Evolutionary conservation across 768 basidiomycete genomes (phyloP), one percentile per base, ranked within the genome.

Genomic region (Gautieria morchelliformis): DNA sequence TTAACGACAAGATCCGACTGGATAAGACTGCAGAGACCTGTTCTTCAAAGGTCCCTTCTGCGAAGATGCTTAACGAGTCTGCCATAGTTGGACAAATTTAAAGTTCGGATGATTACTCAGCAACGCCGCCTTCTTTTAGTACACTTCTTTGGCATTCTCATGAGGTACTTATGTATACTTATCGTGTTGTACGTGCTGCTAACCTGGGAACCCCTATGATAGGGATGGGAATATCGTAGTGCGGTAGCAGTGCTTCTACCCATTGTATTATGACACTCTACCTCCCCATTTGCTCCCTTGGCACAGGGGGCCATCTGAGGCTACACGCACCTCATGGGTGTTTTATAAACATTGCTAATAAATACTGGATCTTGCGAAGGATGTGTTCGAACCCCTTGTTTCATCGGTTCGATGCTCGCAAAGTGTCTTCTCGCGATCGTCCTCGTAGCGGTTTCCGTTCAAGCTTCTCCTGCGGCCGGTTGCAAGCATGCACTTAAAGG

Each of bases 21-120:
- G 24, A 52, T 27, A 42, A 35, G 42, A 22, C 33, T 15, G 52
- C 12, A 35, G 45, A 22, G 52, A 87, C 89, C 81, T 91, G 87
- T 69, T 93, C 90, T 68, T 87, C 84, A 63, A 88, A 92, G 1
- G 89, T 91, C 52, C 90, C 90, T 71, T 93, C 90, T 19, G 87
- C 83, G 66, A 90, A 92, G 62, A 92, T 82, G 59, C 89, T 83
- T 57, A 92, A 76, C 41, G 88, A 87, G 72, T 91, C 89, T 63
- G 81, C 71, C 87, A 90, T 89, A 65, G 73, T 73, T 52, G 56
- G 22, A 24, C 48, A 49, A 49, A n/a, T 44, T 44, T 44, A 17
- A n/a, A 22, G 42, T 44, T 49, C 48, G 3, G 17, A 49, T 8
- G 56, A 32, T 57, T 57, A 49, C 20, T 57, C 49, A 52, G 45